Base-by-base conservation (phyloP, 305 asterid species). In the Euphrasia arctica region DNA sequence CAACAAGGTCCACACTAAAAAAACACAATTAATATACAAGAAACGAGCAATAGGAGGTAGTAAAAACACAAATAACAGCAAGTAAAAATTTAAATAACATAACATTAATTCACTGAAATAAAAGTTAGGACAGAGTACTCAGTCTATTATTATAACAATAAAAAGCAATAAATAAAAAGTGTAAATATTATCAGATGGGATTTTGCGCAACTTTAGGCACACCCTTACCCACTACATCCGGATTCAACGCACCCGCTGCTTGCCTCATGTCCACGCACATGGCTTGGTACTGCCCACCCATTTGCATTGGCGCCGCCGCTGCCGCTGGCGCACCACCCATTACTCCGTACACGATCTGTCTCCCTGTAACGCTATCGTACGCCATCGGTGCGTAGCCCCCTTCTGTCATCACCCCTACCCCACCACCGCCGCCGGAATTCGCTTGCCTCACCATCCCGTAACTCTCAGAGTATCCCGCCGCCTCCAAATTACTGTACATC, bases 261-360 rank as follows among this genome's bases (percentile, higher is more conserved):
- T 60, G 67, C 59, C 83, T 68, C 73, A 72, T 61, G 15, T 80
- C 95, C n/a, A 73, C 69, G 60, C 52, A 56, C 61, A 54, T 65
- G 32, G 70, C 82, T 8, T 39, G 43, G 43, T 39, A 0, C 81
- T 68, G 13, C 66, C 75, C 82, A 68, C 58, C 42, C 70, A 80
- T 29, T 73, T 85, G 70, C 77, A 81, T 65, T 75, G 84, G n/a
- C 57, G 74, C 68, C 34, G 85, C 81, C 39, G 68, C 73, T 31
- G 4, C 34, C 34, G 34, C 34, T 31, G 34, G 4, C 34, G 34
- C 34, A 31, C n/a, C n/a, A 49, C 74, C 77, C 77, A 82, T 64
- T 3, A 71, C 84, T 4, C 85, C 73, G 75, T 88, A 91, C 68
- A 81, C 76, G 75, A 88, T 81, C 72, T 79, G 95, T 58, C 96